phyloP scores from a whole-genome alignment of 371 early-diverging fungal genomes.

The Dinochytrium kinnereticum region DNA sequence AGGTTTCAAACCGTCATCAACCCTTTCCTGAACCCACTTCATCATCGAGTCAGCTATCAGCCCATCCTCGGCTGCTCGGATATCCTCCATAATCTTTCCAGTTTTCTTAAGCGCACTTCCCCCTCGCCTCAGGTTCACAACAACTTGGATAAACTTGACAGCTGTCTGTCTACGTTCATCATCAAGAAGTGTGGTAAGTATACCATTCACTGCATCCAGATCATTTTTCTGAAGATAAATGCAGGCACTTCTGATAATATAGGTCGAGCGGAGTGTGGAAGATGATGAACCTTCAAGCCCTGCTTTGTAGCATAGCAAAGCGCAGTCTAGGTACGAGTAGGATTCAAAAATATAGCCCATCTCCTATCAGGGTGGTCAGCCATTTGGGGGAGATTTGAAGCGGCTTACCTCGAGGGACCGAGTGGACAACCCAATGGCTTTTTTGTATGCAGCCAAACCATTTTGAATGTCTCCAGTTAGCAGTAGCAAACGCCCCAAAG shows the following conservation, averaged over 20 bases:
- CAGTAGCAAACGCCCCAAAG: not conserved
- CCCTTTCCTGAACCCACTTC: not conserved
- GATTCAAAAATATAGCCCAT: not conserved
- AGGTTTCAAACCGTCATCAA: too few relatives aligned
- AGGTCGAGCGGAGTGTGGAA: not conserved
- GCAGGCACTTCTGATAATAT: not conserved
- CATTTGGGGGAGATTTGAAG: not conserved
- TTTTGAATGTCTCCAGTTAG: not conserved
- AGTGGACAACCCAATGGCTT: not conserved
- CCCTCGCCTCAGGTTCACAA: not conserved
- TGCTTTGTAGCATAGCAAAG: not conserved
- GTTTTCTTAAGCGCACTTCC: not conserved
- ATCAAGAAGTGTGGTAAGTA: not conserved
- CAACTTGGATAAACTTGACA: not conserved
- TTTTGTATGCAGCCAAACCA: not conserved
- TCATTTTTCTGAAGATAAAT: constrained; percentile 18
- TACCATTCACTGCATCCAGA: constrained; percentile 3
- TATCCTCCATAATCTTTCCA: not conserved
- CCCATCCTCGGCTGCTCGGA: not conserved
- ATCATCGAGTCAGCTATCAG: not conserved
- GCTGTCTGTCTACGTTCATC: not conserved
- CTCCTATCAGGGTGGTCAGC: not conserved
- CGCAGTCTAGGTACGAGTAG: not conserved
- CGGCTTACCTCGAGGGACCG: not conserved
- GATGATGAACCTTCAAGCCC: not conserved